Conservation (phyloP, 371 early-diverging fungal species). For the Circinella umbellata region DNA sequence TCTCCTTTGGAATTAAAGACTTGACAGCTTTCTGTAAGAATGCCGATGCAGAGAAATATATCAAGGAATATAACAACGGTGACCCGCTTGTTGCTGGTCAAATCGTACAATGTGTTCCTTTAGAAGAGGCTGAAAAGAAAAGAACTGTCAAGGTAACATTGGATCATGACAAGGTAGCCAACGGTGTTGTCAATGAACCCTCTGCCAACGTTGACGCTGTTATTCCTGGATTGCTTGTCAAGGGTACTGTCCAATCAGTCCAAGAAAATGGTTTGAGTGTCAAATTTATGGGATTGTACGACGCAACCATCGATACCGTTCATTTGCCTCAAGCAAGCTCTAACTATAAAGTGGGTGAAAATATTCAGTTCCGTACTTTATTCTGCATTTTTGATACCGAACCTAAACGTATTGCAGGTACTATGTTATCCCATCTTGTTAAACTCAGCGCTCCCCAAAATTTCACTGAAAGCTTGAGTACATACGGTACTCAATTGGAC, state of each 20-base stretch:
- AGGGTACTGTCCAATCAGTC: slow-evolving; percentile 56
- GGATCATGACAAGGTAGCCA: slow-evolving; percentile 57
- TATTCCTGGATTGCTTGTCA: slow-evolving; percentile 68
- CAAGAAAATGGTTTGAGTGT: slow-evolving; percentile 64
- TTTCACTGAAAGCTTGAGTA: slow-evolving; percentile 10
- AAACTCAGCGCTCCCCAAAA: slow-evolving; percentile 25
- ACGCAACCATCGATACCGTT: slow-evolving; percentile 56
- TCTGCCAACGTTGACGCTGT: slow-evolving; percentile 63
- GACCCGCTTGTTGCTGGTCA: slow-evolving; percentile 68
- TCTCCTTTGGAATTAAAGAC: slow-evolving; percentile 73
- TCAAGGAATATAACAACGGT: slow-evolving; percentile 54
- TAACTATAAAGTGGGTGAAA: slow-evolving; percentile 56
- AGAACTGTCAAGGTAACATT: slow-evolving; percentile 66
- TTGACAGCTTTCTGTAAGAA: slow-evolving; percentile 71
- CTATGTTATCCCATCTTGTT: slow-evolving; percentile 58
- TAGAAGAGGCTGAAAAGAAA: slow-evolving; percentile 51
- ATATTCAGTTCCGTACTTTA: slow-evolving; percentile 67
- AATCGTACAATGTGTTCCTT: slow-evolving; percentile 60
- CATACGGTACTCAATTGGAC: slow-evolving; percentile 63
- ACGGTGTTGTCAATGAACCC: slow-evolving; percentile 52
- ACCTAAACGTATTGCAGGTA: slow-evolving; percentile 65
- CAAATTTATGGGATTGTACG: slow-evolving; percentile 75
- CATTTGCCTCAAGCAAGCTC: slow-evolving; percentile 59
- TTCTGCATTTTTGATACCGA: slow-evolving; percentile 52
- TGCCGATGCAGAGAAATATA: slow-evolving; percentile 61